These are phyloP conservation scores for Fusarium setosum DNA, from an alignment of 2,329 filamentous ascomycete genomes.

Conservation along the genomic window DNA sequence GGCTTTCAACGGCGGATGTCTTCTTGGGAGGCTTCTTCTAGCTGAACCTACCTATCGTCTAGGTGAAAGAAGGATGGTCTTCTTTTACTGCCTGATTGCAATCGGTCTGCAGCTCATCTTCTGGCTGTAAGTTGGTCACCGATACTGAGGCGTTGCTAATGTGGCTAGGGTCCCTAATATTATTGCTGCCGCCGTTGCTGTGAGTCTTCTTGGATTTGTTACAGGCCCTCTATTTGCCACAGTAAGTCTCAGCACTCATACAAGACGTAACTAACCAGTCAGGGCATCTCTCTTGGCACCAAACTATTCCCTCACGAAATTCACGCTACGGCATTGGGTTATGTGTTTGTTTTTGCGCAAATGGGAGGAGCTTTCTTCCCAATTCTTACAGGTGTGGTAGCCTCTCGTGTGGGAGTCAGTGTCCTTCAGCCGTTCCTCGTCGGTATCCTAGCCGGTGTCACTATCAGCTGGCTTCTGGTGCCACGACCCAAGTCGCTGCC, in stretches of 20 bases:
- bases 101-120: slow-evolving; percentile 60
- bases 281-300: neutral
- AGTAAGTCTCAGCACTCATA: neutral
- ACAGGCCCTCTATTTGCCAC: neutral
- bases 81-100: slow-evolving; percentile 62
- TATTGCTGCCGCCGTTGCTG: neutral
- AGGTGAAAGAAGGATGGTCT: slow-evolving; percentile 68
- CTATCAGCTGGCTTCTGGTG: neutral
- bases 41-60: slow-evolving; percentile 68
- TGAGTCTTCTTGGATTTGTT: neutral
- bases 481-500: neutral
- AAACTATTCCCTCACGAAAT: neutral
- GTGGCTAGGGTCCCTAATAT: neutral
- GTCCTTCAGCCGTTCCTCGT: neutral
- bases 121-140: neutral
- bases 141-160: neutral
- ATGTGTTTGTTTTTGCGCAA: neutral
- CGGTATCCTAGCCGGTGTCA: neutral
- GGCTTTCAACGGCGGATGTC: slow-evolving; percentile 65
- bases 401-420: neutral
- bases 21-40: slow-evolving; percentile 66
- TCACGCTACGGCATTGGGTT: neutral
- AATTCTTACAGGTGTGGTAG: neutral
- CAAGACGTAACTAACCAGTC: neutral
- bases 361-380: neutral